These are phyloP conservation scores for Solanum ossicruentum DNA, from an alignment of 257 asterid species.

Conservation along the genomic window DNA sequence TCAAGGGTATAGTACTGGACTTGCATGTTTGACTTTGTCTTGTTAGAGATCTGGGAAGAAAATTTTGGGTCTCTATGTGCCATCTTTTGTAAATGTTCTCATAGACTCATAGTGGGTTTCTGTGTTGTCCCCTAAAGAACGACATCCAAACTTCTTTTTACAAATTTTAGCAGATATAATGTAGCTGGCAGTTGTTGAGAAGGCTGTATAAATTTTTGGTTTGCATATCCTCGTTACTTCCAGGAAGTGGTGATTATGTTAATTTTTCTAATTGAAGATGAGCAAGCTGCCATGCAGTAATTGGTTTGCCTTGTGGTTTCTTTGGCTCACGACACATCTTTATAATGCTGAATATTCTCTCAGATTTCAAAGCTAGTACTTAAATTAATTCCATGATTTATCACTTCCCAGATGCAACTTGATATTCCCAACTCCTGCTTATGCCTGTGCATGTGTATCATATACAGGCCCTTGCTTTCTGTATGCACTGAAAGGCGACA, in stretches of 20 bases:
- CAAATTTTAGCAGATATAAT: background rate
- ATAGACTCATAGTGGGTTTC: background rate
- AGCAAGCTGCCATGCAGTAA: background rate
- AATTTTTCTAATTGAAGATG: background rate
- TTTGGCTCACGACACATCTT: background rate
- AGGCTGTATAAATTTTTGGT: background rate
- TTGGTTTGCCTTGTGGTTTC: background rate
- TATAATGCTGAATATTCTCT: background rate
- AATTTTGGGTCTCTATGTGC: background rate
- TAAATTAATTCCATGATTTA: background rate
- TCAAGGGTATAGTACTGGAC: constrained; percentile 40
- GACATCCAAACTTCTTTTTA: background rate
- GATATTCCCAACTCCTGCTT: background rate
- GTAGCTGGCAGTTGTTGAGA: background rate
- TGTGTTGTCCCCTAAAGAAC: background rate
- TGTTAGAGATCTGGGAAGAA: background rate
- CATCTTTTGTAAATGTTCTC: background rate
- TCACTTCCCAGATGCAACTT: background rate
- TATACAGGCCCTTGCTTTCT: background rate
- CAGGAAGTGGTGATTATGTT: background rate
- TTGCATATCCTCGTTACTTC: background rate
- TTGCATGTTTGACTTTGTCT: background rate
- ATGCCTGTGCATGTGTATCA: background rate
- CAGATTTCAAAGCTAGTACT: background rate
- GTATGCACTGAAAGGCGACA: background rate